Base-by-base conservation (phyloP, 2,329 filamentous ascomycete species). In the Xylaria sp. region DNA sequence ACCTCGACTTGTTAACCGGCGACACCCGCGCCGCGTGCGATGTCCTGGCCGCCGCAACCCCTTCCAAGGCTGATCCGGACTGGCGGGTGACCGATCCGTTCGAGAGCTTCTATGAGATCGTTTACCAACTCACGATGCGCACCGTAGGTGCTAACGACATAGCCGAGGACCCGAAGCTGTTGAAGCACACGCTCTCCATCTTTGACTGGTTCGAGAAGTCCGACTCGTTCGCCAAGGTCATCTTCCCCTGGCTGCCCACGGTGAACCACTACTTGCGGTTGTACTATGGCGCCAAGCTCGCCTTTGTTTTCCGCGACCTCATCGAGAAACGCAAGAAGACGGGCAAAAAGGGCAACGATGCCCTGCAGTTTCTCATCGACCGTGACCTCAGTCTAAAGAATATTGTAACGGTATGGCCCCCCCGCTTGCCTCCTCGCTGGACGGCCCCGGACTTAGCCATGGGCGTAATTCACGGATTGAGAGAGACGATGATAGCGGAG, bases 121-220 rank as follows among this genome's bases (percentile, higher is more conserved):
- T 87, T 1, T 87, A 82, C 71, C 78, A 81, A 67, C 76, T 87
- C n/a, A 87, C 83, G 3, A 85, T 86, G 75, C 79, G 85, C 11
- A 82, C 79, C 4, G 76, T 87, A 1, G 84, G 82, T 6, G 78
- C 78, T 53, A 75, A 80, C 31, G 85, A 87, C 41, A 79, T 87
- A 25, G 84, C 83, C 13, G 75, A 83, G 2, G 74, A 83, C 51
- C 75, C 77, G 0, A 64, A 63, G 5, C 68, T 82, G 19, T 67
- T 83, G 3, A 72, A 71, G n/a, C 72, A 76, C 37, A 79, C 78
- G 2, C 73, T 86, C 13, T 60, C 70, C 13, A 71, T 78, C 10
- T 86, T 81, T 61, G 78, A 82, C 57, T 70, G 70, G 27, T 78
- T 86, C 41, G 83, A 85, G 53, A 64, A 64, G 2, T 74, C 74